These are phyloP conservation scores for Chlamydomonas reinhardtii DNA, from an alignment of 163 green algal species.

Conservation along the genomic window DNA sequence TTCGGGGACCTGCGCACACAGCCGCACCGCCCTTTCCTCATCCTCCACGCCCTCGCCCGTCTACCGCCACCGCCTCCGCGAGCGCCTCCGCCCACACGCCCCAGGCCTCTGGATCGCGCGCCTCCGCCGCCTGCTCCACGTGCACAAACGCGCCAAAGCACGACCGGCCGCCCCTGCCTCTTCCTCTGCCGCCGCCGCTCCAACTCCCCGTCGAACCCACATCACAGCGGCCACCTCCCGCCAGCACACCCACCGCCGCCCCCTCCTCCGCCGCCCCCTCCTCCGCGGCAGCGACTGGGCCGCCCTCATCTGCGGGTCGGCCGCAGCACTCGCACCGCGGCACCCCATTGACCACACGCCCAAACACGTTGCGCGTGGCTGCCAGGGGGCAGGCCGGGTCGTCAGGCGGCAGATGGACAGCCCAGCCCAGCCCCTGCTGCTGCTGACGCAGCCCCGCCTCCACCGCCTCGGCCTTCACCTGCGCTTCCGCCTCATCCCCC, in stretches of 20 bases:
- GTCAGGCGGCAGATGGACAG: neutral
- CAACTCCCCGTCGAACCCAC: neutral
- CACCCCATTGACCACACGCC: slow-evolving; percentile 38
- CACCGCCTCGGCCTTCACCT: neutral
- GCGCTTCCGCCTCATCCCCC: neutral
- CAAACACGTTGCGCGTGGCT: slow-evolving; percentile 45
- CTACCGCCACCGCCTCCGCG: neutral
- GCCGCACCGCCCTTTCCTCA: no score
- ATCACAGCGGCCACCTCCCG: neutral
- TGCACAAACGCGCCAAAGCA: slow-evolving; percentile 38
- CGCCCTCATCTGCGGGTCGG: no score
- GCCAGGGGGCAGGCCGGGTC: slow-evolving; percentile 18
- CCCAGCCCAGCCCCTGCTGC: neutral
- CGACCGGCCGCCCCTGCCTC: no score
- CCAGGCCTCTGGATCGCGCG: slow-evolving; percentile 2
- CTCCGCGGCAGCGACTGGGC: neutral
- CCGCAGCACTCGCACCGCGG: neutral
- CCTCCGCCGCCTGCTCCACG: slow-evolving; percentile 19
- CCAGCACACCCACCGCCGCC: no score
- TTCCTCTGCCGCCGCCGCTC: neutral
- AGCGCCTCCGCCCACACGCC: slow-evolving; percentile 5
- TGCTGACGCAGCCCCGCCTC: neutral
- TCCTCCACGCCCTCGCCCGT: no score
- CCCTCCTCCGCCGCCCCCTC: neutral
- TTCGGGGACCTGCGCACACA: no score